Conservation (phyloP, 2,329 filamentous ascomycete genomes). For the Camillea tinctor region DNA sequence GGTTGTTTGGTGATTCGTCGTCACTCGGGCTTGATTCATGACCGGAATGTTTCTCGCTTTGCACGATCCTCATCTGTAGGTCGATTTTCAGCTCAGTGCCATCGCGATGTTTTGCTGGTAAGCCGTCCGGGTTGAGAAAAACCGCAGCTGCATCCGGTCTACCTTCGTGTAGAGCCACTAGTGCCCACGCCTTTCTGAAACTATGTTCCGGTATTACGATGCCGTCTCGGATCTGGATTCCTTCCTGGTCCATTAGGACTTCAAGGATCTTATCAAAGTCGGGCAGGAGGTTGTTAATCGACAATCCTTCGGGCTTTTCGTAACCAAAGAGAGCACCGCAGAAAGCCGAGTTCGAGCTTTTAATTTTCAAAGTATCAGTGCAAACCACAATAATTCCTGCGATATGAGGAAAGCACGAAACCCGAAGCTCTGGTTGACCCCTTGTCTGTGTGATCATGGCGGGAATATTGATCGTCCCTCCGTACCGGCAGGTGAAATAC, state of each 20-base stretch:
- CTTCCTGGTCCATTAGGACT: constrained; percentile 82
- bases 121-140: constrained; percentile 80
- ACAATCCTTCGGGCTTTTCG: constrained; percentile 75
- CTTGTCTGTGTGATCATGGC: constrained; percentile 74
- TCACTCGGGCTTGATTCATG: constrained; percentile 30
- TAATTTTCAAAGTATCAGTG: constrained; percentile 74
- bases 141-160: constrained; percentile 74
- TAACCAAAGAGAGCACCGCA: constrained; percentile 90
- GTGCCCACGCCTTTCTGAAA: constrained; percentile 83
- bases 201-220: constrained; percentile 96
- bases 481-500: constrained; percentile 83
- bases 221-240: constrained; percentile 81
- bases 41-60: constrained; percentile 70
- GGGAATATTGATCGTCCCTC: constrained; percentile 76
- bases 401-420: constrained; percentile 96
- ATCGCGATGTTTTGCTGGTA: constrained; percentile 84
- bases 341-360: constrained; percentile 93
- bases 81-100: constrained; percentile 91
- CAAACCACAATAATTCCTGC: constrained; percentile 93
- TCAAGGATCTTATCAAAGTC: constrained; percentile 81
- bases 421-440: constrained; percentile 68
- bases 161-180: constrained; percentile 80
- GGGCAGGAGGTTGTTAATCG: constrained; percentile 78
- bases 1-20: constrained; percentile 34
- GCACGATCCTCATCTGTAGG: constrained; percentile 93